phyloP scores from a whole-genome alignment of 2,329 filamentous ascomycete species.

The Ophiosphaerella narmari region DNA sequence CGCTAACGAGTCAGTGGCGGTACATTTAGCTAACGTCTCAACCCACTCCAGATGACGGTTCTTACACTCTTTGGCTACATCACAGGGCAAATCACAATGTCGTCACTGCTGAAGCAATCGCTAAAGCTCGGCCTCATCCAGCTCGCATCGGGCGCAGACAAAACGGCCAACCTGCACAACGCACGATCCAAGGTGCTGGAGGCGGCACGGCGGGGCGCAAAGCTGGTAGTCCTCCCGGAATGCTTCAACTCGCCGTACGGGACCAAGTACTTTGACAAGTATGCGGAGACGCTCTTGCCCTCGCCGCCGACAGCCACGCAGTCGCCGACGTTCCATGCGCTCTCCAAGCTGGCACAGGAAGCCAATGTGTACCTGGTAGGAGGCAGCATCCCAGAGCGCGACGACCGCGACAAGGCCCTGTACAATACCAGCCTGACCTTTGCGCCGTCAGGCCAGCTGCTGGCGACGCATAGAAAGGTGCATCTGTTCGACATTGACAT shows the following conservation, averaged over 20 bases:
- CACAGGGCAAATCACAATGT: conserved; percentile 15
- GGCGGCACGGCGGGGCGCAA: conserved; percentile 74
- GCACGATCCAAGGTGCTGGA: conserved; percentile 82
- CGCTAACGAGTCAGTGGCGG: too few relatives aligned
- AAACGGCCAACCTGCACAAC: conserved; percentile 78
- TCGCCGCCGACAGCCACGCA: conserved; percentile 71
- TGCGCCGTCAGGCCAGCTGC: conserved; percentile 72
- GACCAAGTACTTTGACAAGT: conserved; percentile 84
- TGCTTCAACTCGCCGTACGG: conserved; percentile 99
- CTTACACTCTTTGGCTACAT: too few relatives aligned
- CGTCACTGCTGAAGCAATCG: conserved; percentile 42
- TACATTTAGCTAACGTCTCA: too few relatives aligned
- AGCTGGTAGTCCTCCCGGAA: conserved; percentile 90
- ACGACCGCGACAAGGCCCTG: conserved; percentile 65
- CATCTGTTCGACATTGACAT: conserved; percentile 99
- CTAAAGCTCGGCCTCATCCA: conserved; percentile 51
- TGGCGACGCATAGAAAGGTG: conserved; percentile 90
- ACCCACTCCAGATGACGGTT: too few relatives aligned
- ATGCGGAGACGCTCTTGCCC: conserved; percentile 85
- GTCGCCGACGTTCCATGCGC: conserved; percentile 83
- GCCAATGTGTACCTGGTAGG: conserved; percentile 82
- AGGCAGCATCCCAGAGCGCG: conserved; percentile 88
- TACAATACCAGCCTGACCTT: conserved; percentile 94
- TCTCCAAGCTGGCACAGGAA: conserved; percentile 78
- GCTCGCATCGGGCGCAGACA: conserved; percentile 67